Base-by-base conservation (phyloP, 192 early-diverging fungal species). In the Polychytrium aggregatum region DNA sequence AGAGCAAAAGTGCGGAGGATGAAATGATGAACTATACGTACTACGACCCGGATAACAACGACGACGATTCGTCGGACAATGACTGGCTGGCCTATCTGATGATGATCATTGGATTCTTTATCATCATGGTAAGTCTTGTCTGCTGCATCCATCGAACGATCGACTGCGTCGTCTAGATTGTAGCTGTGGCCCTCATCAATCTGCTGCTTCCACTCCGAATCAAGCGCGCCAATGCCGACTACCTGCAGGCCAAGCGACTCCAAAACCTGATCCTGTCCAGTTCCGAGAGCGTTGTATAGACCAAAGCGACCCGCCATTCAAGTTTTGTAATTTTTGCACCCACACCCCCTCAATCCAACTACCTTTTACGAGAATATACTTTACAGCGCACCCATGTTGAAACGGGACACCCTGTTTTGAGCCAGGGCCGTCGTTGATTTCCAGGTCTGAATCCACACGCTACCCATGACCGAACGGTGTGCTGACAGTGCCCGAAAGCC, bases 61-160 rank as follows among this genome's bases (percentile, higher is more conserved):
- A 53, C 17, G 49, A 38, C 10, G 44, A 61, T 41, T 36, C 18
- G 17, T 57, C 71, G 37, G 73, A 81, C 53, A 84, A 66, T 43
- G 70, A 73, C 28, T 84, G 74, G 57, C 68, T 84, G 34, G 70
- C 84, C 0, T 90, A 84, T 49, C 44, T 86, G 45, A 65, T 92
- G 35, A 77, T 88, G 68, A 52, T 85, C 20, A 47, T 87, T 18
- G 87, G 86, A 9, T 75, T 74, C 33, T 78, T 78, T 30, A 79
- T 92, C 47, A 71, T 88, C 29, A 58, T 86, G 37, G 64, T 66
- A 56, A 8, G 50, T 54, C 24, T 38, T 47, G 20, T 52, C 31
- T 30, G 9, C 38, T 1, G 26, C 27, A 30, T 39, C 31, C n/a
- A 17, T 20, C 25, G 5, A 11, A 34, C 9, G 5, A 8, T 25